Evolutionary conservation across 225 moss, liverwort and hornwort genomes (phyloP).

Genomic region (Straminergon stramineum): DNA sequence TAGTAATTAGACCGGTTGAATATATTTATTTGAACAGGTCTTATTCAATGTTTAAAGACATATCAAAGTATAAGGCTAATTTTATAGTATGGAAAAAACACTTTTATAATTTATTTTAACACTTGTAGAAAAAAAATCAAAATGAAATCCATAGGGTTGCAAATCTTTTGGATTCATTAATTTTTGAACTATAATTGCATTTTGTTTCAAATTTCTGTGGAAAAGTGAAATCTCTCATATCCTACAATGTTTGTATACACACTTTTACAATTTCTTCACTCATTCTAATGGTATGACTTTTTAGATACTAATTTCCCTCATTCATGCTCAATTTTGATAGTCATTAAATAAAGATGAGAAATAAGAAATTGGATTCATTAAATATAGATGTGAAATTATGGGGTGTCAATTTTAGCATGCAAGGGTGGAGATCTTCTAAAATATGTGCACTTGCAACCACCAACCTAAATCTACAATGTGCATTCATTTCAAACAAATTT

Average conservation of each 20-base stretch:
- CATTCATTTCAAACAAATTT: neutral
- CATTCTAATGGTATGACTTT: neutral
- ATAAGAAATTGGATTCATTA: neutral
- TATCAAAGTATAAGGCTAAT: neutral
- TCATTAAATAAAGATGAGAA: neutral
- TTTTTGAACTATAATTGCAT: neutral
- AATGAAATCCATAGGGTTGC: neutral
- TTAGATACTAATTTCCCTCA: neutral
- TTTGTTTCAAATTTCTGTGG: neutral
- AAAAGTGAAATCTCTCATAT: neutral
- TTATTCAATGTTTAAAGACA: neutral
- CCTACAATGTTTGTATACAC: neutral
- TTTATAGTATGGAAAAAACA: neutral
- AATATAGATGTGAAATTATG: neutral
- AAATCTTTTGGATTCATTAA: neutral
- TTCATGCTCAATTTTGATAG: accelerated
- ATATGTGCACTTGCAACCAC: neutral
- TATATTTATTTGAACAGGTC: neutral
- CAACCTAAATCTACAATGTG: neutral
- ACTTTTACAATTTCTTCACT: neutral
- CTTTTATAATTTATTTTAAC: neutral
- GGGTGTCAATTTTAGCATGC: neutral
- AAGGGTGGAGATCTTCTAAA: neutral
- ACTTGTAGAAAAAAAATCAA: neutral
- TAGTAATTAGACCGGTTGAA: neutral